Evolutionary conservation across 495 filamentous ascomycete species (phyloP).

Genomic region (Hyaloscypha bicolor): DNA sequence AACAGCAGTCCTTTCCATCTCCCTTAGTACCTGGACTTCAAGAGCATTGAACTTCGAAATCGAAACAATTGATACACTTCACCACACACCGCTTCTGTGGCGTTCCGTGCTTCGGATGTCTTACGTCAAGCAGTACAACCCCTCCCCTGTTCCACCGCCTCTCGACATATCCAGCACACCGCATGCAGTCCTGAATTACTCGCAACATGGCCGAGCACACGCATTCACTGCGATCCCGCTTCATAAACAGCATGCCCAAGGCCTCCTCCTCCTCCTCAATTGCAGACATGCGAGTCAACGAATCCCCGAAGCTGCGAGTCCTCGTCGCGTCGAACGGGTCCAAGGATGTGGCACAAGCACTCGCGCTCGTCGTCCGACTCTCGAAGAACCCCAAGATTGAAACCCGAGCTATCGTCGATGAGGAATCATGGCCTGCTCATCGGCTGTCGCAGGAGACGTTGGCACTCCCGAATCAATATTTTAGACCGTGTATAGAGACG

Average conservation of each 20-base stretch:
- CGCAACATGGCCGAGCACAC: conserved; percentile 27
- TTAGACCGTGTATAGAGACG: conserved; percentile 14
- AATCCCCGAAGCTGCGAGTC: conserved; percentile 44
- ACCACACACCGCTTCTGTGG: conserved; percentile 7
- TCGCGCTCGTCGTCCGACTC: conserved; percentile 55
- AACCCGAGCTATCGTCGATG: conserved; percentile 56
- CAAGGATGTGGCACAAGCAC: conserved; percentile 52
- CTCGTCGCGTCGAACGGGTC: conserved; percentile 55
- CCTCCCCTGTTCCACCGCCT: conserved; percentile 18
- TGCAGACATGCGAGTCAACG: conserved; percentile 27
- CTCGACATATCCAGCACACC: conserved; percentile 5
- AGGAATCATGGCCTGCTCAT: conserved; percentile 41
- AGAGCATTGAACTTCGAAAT: neutral
- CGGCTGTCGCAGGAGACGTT: conserved; percentile 54
- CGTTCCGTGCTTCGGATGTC: neutral
- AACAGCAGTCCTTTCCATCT: neutral
- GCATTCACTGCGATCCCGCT: conserved; percentile 11
- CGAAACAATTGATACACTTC: neutral
- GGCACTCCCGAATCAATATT: conserved; percentile 45
- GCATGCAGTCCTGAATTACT: neutral
- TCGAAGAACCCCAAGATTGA: conserved; percentile 57
- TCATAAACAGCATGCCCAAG: conserved; percentile 17
- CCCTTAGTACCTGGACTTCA: neutral
- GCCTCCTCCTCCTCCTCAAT: conserved; percentile 26
- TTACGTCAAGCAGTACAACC: conserved; percentile 16